Base-by-base conservation (phyloP, 371 early-diverging fungal genomes). In the Nematocida sp. region DNA sequence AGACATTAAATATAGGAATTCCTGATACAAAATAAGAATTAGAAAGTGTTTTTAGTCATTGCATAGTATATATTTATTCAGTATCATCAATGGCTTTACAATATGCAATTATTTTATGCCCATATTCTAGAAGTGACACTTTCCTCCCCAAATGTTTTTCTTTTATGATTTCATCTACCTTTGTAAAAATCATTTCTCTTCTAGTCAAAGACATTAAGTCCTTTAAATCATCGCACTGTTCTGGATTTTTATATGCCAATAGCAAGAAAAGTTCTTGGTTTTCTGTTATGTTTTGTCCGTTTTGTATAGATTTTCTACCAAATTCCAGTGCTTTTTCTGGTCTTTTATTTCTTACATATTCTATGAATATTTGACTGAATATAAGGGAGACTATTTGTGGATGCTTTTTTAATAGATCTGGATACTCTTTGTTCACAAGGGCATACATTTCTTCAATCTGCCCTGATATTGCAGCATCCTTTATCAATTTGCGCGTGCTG, bases 191-290 rank as follows among this genome's bases (percentile, higher is more conserved):
- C 39, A 5, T 67, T 60, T 67, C 71, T 60, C 80, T 69, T 70
- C 80, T 78, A 58, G 70, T 40, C 5, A 78, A 40, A n/a, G 11
- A 23, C 27, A 78, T 18, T 18, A 69, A 70, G 15, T 55, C 80
- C 39, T 61, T 67, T 18, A 67, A 18, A 4, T 75, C 50, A 6
- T 60, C 62, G 70, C 71, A 55, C 4, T 69, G 20, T 33, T 78
- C 80, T 42, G 80, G 80, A 52, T 78, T 78, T 60, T 78, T 67
- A 71, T 78, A 78, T 46, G 80, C 80, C 15, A 78, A 61, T 11
- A 78, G 56, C 33, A 78, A 46, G 33, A 78, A 78, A 4, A 78
- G 80, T 18, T 78, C 72, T 27, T 78, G 58, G 25, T 69, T 67
- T 15, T 56, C 50, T 25, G 72, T 58, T 25, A 78, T 78, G 45